Percentiles rank a stretch among this genome's conserved stretches.
Evolutionary conservation across 1,284 basidiomycete species (phyloP).

Genomic region (Cutaneotrichosporon daszewskae): DNA sequence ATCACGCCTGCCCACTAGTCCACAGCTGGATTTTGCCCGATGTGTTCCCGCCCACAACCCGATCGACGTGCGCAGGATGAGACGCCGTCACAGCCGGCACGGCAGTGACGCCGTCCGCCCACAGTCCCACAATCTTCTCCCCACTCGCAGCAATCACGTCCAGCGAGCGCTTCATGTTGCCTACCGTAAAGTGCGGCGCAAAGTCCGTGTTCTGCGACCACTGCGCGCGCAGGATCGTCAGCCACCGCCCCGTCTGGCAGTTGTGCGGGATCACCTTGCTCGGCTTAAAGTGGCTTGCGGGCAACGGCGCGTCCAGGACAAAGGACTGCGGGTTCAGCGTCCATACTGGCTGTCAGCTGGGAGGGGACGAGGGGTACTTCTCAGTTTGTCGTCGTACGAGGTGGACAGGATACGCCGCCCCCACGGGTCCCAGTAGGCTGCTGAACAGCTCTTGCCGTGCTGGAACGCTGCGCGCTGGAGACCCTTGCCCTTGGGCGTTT

Average conservation of each 20-base stretch:
- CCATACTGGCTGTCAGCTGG: slow-evolving; percentile 39
- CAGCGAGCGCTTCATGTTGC: slow-evolving; percentile 49
- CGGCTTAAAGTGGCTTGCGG: slow-evolving; percentile 33
- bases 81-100: slow-evolving; percentile 49
- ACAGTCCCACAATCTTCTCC: slow-evolving; percentile 35
- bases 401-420: slow-evolving; percentile 47
- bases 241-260: slow-evolving; percentile 50
- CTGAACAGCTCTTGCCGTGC: slow-evolving; percentile 48
- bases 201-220: slow-evolving; percentile 48
- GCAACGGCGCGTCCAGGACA: slow-evolving; percentile 26
- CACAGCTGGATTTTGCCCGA: slow-evolving; percentile 44
- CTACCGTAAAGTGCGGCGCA: slow-evolving; percentile 48
- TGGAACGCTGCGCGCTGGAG: slow-evolving; percentile 37
- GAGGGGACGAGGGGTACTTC: slow-evolving; percentile 26
- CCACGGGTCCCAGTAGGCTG: slow-evolving; percentile 51
- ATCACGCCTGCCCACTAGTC: slow-evolving; percentile 18
- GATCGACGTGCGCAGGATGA: slow-evolving; percentile 44
- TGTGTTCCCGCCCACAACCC: slow-evolving; percentile 47
- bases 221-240: slow-evolving; percentile 50
- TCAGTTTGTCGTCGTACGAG: slow-evolving; percentile 47
- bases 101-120: slow-evolving; percentile 45
- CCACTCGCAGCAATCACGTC: slow-evolving; percentile 45
- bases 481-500: slow-evolving; percentile 27
- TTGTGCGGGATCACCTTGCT: slow-evolving; percentile 42
- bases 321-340: slow-evolving; percentile 37